These are phyloP conservation scores for Raddia guianensis DNA, from an alignment of 176 grass and related monocot species.

Conservation along the genomic window DNA sequence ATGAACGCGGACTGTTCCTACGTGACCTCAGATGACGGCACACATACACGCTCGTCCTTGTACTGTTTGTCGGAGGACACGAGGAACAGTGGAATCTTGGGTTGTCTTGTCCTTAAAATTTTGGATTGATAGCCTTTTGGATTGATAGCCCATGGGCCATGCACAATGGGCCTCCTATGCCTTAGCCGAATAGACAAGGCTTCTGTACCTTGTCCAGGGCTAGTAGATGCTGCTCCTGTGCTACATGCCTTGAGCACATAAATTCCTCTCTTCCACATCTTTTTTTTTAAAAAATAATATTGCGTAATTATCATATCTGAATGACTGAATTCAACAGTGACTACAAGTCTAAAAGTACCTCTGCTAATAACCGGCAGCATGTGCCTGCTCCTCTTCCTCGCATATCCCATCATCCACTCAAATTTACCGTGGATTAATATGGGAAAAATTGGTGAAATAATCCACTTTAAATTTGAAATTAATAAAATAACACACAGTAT, in stretches of 20 bases:
- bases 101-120: no score
- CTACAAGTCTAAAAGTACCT: not conserved
- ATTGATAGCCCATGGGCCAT: not conserved
- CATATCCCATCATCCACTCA: no score
- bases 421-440: no score
- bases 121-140: not conserved
- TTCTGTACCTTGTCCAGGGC: not conserved
- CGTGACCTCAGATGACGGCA: no score
- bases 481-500: no score
- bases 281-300: not conserved
- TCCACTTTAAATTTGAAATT: no score
- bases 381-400: not conserved
- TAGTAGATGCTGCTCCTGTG: not conserved
- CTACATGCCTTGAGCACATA: not conserved
- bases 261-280: not conserved
- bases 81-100: no score
- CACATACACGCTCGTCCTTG: no score
- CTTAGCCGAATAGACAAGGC: not conserved
- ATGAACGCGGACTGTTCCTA: no score
- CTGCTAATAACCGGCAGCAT: not conserved
- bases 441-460: no score
- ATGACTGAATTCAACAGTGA: not conserved
- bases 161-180: not conserved
- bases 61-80: no score
- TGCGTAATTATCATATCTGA: not conserved